phyloP scores from a whole-genome alignment of 371 early-diverging fungal genomes.

The Apophysomyces ossiformis region DNA sequence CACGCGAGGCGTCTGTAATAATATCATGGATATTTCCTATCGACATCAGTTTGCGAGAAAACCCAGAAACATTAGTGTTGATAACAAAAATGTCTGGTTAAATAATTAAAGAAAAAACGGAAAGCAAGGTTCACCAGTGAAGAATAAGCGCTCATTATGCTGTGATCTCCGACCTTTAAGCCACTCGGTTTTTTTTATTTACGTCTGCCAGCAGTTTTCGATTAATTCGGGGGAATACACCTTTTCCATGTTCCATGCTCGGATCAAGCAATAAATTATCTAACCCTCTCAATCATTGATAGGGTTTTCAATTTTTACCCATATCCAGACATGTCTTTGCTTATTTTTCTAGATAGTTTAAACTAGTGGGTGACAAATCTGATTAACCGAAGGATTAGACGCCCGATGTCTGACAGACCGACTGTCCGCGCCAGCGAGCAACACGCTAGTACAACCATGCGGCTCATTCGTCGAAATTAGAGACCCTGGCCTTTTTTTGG shows the following conservation, averaged over 20 bases:
- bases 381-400: neutral
- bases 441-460: too few species aligned
- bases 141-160: neutral
- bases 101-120: neutral
- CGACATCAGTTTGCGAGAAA: neutral
- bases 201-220: too few species aligned
- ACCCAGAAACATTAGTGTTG: neutral
- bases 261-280: neutral
- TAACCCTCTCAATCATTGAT: neutral
- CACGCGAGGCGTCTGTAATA: neutral
- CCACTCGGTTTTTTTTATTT: neutral
- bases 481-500: too few species aligned
- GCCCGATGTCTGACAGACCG: neutral
- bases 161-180: conserved; percentile 3
- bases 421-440: neutral
- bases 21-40: conserved; percentile 2
- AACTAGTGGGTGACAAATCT: neutral
- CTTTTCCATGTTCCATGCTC: neutral
- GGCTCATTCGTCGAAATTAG: too few species aligned
- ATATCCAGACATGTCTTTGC: neutral
- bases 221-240: neutral
- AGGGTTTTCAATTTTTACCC: neutral
- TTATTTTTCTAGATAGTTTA: neutral
- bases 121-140: neutral
- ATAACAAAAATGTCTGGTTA: neutral